Conservation (phyloP, 257 asterid species). For the Solanum chilense region DNA sequence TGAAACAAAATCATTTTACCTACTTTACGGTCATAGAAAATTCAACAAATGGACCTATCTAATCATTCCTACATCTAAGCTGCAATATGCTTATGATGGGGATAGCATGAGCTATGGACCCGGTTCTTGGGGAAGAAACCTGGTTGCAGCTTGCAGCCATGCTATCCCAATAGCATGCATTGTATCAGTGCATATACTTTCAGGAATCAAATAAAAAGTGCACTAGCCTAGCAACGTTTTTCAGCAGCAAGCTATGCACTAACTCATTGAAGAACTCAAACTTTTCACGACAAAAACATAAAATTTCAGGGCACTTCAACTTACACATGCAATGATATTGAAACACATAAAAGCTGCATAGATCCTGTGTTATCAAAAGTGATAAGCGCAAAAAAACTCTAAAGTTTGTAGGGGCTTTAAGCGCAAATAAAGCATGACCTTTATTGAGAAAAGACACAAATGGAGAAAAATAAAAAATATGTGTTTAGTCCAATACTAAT, state of each 20-base stretch:
- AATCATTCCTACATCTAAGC: neutral
- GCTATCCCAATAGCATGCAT: neutral
- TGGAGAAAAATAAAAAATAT: neutral
- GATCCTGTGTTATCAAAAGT: neutral
- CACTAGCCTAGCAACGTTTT: no score
- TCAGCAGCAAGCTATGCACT: neutral
- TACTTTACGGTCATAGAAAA: neutral
- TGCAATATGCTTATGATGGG: neutral
- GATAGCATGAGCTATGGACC: neutral
- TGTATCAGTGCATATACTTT: neutral
- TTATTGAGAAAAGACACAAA: neutral
- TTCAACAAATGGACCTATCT: neutral
- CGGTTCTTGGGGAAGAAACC: neutral
- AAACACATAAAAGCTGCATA: neutral
- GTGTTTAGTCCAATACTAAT: neutral
- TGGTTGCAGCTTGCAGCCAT: neutral
- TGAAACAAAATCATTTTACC: neutral
- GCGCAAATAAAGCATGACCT: neutral
- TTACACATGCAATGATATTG: neutral
- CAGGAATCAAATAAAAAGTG: neutral
- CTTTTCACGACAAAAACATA: neutral
- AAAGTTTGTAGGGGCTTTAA: neutral
- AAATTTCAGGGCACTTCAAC: neutral
- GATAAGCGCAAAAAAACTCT: neutral
- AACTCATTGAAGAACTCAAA: neutral